Conservation (phyloP, 73 alveolate species). For the Paraurostyla sp. region DNA sequence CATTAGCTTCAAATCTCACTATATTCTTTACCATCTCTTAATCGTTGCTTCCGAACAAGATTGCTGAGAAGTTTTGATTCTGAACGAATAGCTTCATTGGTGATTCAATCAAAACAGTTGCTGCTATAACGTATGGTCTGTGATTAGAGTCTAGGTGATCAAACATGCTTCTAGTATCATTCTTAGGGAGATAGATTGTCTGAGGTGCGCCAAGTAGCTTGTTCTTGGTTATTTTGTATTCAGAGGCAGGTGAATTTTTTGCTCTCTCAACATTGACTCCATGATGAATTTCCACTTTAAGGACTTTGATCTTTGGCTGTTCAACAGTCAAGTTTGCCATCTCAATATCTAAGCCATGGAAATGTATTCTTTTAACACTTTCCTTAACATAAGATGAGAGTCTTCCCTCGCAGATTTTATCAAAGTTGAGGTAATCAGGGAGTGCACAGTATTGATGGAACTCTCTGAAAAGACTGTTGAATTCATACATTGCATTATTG, state of each 20-base stretch:
- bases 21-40: conserved; percentile 72
- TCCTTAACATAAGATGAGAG: conserved; percentile 62
- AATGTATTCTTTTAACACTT: conserved; percentile 62
- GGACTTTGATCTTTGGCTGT: conserved; percentile 61
- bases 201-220: conserved; percentile 68
- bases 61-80: conserved; percentile 67
- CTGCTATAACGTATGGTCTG: conserved; percentile 72
- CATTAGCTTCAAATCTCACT: conserved; percentile 70
- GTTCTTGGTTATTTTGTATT: conserved; percentile 33
- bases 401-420: conserved; percentile 68
- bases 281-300: conserved; percentile 72
- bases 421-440: conserved; percentile 67
- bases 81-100: conserved; percentile 79
- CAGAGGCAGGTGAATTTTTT: conserved; percentile 30
- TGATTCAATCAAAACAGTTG: conserved; percentile 68
- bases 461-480: conserved; percentile 69
- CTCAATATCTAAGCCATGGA: conserved; percentile 78
- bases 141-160: conserved; percentile 60
- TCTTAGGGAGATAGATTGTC: conserved; percentile 39
- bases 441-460: conserved; percentile 78
- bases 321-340: conserved; percentile 77
- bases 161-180: conserved; percentile 51
- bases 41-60: conserved; percentile 69
- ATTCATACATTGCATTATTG: conserved; percentile 43
- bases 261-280: conserved; percentile 70